phyloP scores from a whole-genome alignment of 2,329 filamentous ascomycete species.

The Sarocladiaceae sp. region DNA sequence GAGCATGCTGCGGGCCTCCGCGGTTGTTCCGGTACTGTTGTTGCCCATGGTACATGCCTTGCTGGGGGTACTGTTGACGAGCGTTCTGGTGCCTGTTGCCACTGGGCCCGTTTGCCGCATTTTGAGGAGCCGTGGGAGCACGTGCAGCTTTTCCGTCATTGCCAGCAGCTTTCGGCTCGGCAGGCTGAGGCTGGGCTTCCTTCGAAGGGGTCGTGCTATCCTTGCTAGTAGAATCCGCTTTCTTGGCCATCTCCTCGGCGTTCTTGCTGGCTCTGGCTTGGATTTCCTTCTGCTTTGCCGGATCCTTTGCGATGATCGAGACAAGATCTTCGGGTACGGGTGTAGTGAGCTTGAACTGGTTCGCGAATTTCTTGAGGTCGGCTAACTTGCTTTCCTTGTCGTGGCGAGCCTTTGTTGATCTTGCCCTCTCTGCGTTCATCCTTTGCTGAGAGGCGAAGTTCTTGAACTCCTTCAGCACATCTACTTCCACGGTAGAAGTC shows the following conservation, averaged over 20 bases:
- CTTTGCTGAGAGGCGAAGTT: conserved; percentile 56
- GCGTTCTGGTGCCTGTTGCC: conserved; percentile 40
- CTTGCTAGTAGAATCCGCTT: conserved; percentile 36
- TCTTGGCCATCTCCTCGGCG: conserved; percentile 57
- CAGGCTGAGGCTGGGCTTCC: conserved; percentile 22
- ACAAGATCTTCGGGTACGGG: conserved; percentile 90
- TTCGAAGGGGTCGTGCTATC: conserved; percentile 20
- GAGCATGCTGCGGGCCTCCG: conserved; percentile 36
- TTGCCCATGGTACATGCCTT: conserved; percentile 32
- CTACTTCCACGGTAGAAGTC: conserved; percentile 56
- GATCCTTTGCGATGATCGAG: conserved; percentile 93
- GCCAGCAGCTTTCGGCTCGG: conserved; percentile 25
- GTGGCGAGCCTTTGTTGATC: conserved; percentile 54
- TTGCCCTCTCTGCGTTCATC: conserved; percentile 50
- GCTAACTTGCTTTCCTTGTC: conserved; percentile 93
- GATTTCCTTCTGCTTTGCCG: conserved; percentile 89
- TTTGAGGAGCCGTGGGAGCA: conserved; percentile 27
- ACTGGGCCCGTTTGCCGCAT: conserved; percentile 20
- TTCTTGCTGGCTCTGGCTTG: conserved; percentile 81
- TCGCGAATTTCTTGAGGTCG: conserved; percentile 91
- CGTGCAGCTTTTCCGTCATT: conserved; percentile 24
- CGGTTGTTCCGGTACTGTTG: conserved; percentile 47
- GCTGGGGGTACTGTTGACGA: conserved; percentile 45
- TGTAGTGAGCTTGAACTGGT: conserved; percentile 89
- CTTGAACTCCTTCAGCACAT: conserved; percentile 61